Conservation (phyloP, 805 yeast species). For the Wickerhamomyces ciferrii region DNA sequence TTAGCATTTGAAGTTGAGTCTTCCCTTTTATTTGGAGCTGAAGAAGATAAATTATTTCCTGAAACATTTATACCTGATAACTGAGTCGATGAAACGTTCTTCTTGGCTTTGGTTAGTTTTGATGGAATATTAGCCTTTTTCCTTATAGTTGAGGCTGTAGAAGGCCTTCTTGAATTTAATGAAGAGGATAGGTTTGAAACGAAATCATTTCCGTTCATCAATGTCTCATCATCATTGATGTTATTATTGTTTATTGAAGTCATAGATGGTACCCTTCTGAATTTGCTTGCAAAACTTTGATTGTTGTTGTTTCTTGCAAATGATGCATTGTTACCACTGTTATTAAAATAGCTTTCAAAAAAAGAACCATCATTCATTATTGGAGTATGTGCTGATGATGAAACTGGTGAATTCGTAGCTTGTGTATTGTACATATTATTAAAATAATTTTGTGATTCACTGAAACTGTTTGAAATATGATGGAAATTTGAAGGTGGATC, state of each 20-base stretch:
- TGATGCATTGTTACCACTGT: not conserved
- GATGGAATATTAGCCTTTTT: conserved; percentile 12
- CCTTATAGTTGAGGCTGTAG: conserved; percentile 17
- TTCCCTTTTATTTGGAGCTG: not conserved
- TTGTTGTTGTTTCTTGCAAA: not conserved
- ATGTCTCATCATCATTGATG: conserved; percentile 4
- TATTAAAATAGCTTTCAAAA: conserved; percentile 19
- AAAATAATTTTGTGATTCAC: not conserved
- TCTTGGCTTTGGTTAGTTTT: conserved; percentile 16
- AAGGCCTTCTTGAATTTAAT: conserved; percentile 14
- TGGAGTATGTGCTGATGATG: conserved; percentile 21
- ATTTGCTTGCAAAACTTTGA: conserved; percentile 18
- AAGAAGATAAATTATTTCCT: not conserved
- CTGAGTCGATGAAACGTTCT: conserved; percentile 16
- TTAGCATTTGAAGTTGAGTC: conserved; percentile 9
- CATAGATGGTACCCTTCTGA: conserved; percentile 17
- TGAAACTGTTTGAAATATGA: conserved; percentile 11
- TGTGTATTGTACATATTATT: not conserved
- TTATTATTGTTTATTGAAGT: conserved; percentile 4
- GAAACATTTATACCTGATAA: conserved; percentile 1
- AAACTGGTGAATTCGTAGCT: conserved; percentile 15
- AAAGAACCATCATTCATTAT: conserved; percentile 15
- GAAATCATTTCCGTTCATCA: conserved; percentile 6
- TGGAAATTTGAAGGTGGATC: conserved; percentile 21
- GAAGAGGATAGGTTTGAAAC: conserved; percentile 13